Percentiles rank a stretch among this genome's conserved stretches.
These are phyloP conservation scores for Nicotiana otophora DNA, from an alignment of 257 asterid species.

Conservation along the genomic window DNA sequence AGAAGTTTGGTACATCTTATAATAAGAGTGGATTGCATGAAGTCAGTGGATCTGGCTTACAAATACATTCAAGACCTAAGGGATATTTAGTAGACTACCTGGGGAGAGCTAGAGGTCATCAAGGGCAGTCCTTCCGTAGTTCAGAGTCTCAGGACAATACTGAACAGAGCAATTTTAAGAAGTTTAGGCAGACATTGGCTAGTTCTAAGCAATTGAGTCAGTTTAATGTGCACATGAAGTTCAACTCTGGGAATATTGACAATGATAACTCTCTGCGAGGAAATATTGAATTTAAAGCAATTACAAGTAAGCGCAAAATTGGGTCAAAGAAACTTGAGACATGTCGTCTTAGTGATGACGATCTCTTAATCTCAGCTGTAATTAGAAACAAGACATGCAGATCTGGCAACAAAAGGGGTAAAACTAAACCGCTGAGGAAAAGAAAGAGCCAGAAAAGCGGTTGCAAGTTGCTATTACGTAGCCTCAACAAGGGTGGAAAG, in stretches of 20 bases:
- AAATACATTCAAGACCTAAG: constrained; percentile 2
- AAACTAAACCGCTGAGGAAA: constrained; percentile 50
- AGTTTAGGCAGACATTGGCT: background rate
- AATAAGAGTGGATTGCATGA: constrained; percentile 7
- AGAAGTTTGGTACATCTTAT: constrained; percentile 10
- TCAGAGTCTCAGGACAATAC: background rate
- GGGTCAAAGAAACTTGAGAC: constrained; percentile 45
- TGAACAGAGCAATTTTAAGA: background rate
- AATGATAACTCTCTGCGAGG: background rate
- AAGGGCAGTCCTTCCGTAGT: background rate
- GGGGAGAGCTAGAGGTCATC: constrained; percentile 7
- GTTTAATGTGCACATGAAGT: background rate
- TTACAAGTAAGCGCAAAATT: background rate
- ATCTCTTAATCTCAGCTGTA: constrained; percentile 78
- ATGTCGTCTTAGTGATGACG: constrained; percentile 52
- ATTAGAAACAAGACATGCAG: constrained; percentile 45
- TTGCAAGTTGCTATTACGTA: constrained; percentile 76
- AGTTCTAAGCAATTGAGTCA: background rate
- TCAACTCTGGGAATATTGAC: constrained; percentile 6
- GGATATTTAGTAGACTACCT: background rate
- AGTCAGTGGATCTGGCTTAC: background rate
- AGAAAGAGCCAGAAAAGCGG: constrained; percentile 66
- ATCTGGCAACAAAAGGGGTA: constrained; percentile 43
- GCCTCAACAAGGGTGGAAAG: constrained; percentile 64
- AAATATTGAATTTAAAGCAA: background rate